phyloP scores from a whole-genome alignment of 2,329 filamentous ascomycete species.

The Cladosporium colombiae region DNA sequence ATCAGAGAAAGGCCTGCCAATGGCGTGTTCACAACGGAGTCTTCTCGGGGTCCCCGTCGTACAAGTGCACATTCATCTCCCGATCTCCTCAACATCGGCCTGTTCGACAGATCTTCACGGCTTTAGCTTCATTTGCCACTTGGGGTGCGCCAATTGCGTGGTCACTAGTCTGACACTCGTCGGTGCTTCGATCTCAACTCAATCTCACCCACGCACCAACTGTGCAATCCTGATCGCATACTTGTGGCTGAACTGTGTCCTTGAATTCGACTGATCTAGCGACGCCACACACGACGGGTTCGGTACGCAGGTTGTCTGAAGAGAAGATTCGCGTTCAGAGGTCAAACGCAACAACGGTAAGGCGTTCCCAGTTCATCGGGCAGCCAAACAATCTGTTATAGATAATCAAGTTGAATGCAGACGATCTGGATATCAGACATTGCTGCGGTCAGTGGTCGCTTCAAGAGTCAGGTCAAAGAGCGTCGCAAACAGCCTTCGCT shows the following conservation, averaged over 20 bases:
- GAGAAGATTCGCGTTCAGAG: neutral
- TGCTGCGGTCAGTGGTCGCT: neutral
- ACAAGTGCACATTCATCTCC: neutral
- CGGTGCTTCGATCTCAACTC: neutral
- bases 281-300: neutral
- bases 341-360: neutral
- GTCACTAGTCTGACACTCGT: neutral
- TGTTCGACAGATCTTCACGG: neutral
- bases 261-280: neutral
- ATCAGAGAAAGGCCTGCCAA: neutral
- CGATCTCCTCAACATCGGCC: neutral
- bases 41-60: neutral
- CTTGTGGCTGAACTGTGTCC: neutral
- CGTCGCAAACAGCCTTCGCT: too few species aligned
- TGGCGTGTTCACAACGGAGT: neutral
- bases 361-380: neutral
- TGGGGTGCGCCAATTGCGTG: neutral
- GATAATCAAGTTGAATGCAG: neutral
- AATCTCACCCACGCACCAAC: neutral
- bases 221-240: neutral
- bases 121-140: neutral
- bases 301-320: neutral
- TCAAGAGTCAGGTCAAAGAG: too few species aligned
- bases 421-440: neutral
- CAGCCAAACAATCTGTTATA: neutral